Evolutionary conservation across 352 stramenopile species (phyloP), one percentile per base, ranked within the genome.

Genomic region (Pythium brassicae): DNA sequence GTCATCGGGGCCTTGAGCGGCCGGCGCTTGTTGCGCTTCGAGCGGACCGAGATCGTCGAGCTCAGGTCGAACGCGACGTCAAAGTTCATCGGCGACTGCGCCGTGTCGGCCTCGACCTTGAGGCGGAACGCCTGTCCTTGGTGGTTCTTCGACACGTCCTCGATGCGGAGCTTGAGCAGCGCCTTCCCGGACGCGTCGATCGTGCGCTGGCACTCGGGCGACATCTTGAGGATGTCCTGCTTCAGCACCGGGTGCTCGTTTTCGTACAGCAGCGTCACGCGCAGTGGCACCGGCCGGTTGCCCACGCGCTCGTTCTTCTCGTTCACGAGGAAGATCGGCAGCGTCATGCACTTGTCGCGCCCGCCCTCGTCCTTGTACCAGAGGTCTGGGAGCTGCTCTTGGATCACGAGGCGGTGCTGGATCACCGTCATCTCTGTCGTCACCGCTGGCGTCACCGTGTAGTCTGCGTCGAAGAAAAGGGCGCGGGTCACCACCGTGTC

Each of bases 131-230:
- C 83, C 68, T 98, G 92, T 37, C 90, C 91, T 66, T 99, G 95
- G 63, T 98, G 94, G 77, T 98, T 99, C 74, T 98, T 98, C 3
- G 86, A 97, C 32, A 98, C 92, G 65, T 98, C 95, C 61, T 98
- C 89, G 23, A 98, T 97, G 19, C 95, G 83, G 39, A 98, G 76
- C 50, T 94, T 90, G 7, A 98, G 66, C 45, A 86, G 68, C 8
- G 86, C 80, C 23, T 90, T 91, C 2, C 89, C 92, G 0, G 77
- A 81, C 40, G 78, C 78, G 59, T 95, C 84, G 39, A 96, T 97
- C 50, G 79, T 91, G 45, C 78, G 88, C 63, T 88, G 79, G 50
- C 71, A 97, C 64, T 89, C 87, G 22, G 73, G 84, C 2, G 74
- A 93, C 65, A 95, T 87, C 66, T 97, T 94, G 19, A 98, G 62